Evolutionary conservation across 2,329 filamentous ascomycete species (phyloP), one percentile per base, ranked within the genome.

Genomic region (Claviceps cyperi): DNA sequence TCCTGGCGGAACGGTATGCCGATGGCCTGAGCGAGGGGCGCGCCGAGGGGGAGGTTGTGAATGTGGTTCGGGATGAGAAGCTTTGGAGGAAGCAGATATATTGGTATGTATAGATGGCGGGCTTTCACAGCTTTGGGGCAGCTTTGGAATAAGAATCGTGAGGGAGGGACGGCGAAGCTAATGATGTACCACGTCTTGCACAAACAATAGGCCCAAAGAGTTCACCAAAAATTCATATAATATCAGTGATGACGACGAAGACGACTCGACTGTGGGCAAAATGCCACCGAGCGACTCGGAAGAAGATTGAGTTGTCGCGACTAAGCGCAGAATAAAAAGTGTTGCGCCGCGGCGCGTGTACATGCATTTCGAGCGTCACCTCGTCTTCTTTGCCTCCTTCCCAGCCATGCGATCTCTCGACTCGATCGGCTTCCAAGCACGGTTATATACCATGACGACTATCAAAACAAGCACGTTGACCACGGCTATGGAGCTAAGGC

Each of bases 51-150:
- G 87, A 95, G 66, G 96, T 98, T 59, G 75, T 94, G 57, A 96
- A 96, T 61, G 80, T 97, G 37, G 89, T 97, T 38, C 76, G 87
- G 38, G 88, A 96, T 60, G 90, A 96, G 70, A 94, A 87, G 68
- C 74, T 75, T 43, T 98, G 92, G 92, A 80, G 89, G 60, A 95
- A 94, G 69, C 81, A 85, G 70, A 60, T 73, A 9, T 98, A 91
- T 64, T 97, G 92, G 92, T 91, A 60, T 45, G 37, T 49, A 50
- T 32, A 32, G 28, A 11, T 32, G 28, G 28, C 9, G 9, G 28
- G 28, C 8, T 32, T 11, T 1, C 3, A 4, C 9, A 32, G 28
- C 9, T 32, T 32, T 11, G 24, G 8, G 24, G 24, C 24, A 28
- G 24, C 24, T 9, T 24, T 7, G 5, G 22, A 8, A 28, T 8